phyloP scores from a whole-genome alignment of 1,284 basidiomycete genomes.

The Sparassis latifolia region DNA sequence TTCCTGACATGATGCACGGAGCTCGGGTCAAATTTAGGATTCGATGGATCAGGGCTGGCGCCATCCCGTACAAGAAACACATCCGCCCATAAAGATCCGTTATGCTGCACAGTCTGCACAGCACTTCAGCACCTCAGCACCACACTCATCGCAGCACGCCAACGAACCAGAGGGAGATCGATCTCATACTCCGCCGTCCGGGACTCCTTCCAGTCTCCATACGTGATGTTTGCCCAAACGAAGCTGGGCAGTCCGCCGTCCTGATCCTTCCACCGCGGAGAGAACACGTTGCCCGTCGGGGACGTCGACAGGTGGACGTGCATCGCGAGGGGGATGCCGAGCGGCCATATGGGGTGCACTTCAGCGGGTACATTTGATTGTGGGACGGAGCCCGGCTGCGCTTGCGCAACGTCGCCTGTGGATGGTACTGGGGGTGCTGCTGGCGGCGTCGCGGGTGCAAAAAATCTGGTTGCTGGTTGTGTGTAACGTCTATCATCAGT shows the following conservation, averaged over 20 bases:
- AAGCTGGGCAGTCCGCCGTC: slow-evolving; percentile 57
- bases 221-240: slow-evolving; percentile 79
- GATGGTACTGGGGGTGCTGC: slow-evolving; percentile 24
- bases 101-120: slow-evolving; percentile 65
- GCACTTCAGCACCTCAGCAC: not conserved
- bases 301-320: slow-evolving; percentile 72
- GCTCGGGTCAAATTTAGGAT: slow-evolving; percentile 42
- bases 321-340: slow-evolving; percentile 59
- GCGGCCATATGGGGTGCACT: slow-evolving; percentile 54
- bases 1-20: slow-evolving; percentile 77
- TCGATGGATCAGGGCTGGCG: slow-evolving; percentile 56
- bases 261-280: slow-evolving; percentile 40
- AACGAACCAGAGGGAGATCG: slow-evolving; percentile 64
- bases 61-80: slow-evolving; percentile 72
- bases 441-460: slow-evolving; percentile 29
- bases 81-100: slow-evolving; percentile 83
- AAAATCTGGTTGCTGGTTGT: slow-evolving; percentile 37
- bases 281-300: slow-evolving; percentile 53
- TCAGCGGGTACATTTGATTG: slow-evolving; percentile 29
- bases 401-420: slow-evolving; percentile 9
- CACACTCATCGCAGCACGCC: too few species aligned
- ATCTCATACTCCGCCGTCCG: slow-evolving; percentile 62
- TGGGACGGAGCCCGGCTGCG: slow-evolving; percentile 20
- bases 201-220: slow-evolving; percentile 74
- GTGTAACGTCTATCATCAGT: not conserved